Conservation (phyloP, 2,329 filamentous ascomycete genomes). For the Aspergillus pseudoviridinutans region DNA sequence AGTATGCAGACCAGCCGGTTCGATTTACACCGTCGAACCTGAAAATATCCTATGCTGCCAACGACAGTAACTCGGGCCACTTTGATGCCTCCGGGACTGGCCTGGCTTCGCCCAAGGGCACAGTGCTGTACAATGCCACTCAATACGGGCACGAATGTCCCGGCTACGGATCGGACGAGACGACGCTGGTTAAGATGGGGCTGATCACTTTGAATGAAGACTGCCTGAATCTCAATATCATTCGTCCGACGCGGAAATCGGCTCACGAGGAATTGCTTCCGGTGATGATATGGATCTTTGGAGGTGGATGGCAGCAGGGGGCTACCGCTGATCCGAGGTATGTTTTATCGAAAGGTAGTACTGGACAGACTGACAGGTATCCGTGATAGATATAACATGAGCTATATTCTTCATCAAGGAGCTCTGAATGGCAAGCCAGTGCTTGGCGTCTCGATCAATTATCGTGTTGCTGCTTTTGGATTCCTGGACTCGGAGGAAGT, state of each 20-base stretch:
- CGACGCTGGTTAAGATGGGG: constrained; percentile 17
- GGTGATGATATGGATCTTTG: constrained; percentile 31
- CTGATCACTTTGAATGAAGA: constrained; percentile 21
- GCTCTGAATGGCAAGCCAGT: constrained; percentile 25
- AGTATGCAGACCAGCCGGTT: constrained; percentile 24
- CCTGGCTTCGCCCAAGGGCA: neutral
- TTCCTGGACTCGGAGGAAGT: constrained; percentile 30
- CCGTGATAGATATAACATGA: constrained; percentile 28
- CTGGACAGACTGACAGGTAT: neutral
- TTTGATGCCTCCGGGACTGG: constrained; percentile 2
- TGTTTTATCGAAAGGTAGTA: neutral
- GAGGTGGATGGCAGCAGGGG: constrained; percentile 28
- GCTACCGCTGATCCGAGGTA: constrained; percentile 30
- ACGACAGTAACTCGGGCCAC: constrained; percentile 19
- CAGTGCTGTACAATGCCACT: constrained; percentile 25
- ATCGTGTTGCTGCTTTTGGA: constrained; percentile 29
- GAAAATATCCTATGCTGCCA: constrained; percentile 18
- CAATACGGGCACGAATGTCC: constrained; percentile 30
- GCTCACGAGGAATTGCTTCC: constrained; percentile 15
- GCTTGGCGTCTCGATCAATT: constrained; percentile 30
- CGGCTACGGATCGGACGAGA: constrained; percentile 28
- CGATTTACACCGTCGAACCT: constrained; percentile 23
- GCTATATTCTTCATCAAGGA: constrained; percentile 26
- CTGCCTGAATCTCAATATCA: constrained; percentile 27
- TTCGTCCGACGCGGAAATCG: constrained; percentile 12